These are phyloP conservation scores for Eruca vesicaria DNA, from an alignment of 441 rosid genomes.

Conservation along the genomic window DNA sequence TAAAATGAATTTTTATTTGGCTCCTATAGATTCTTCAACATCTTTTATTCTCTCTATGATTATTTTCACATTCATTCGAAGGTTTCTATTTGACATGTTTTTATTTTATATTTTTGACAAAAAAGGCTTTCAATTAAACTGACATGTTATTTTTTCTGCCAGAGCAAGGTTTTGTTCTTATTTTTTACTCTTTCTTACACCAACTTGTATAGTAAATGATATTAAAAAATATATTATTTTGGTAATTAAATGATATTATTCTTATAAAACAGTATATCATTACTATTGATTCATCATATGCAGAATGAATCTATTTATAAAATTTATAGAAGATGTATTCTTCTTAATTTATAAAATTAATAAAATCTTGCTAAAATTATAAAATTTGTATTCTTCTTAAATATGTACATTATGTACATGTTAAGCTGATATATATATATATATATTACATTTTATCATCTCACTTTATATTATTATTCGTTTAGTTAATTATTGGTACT, in stretches of 20 bases:
- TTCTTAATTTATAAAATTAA: no score
- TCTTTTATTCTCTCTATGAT: constrained; percentile 30
- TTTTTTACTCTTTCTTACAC: not conserved
- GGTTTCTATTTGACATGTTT: not conserved
- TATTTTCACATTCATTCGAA: not conserved
- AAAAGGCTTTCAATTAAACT: no score
- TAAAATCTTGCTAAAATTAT: not conserved
- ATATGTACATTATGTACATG: not conserved
- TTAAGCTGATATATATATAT: not conserved
- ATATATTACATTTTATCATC: not conserved
- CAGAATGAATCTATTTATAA: not conserved
- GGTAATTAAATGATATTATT: not conserved
- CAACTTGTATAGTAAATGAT: not conserved
- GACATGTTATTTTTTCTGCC: not conserved
- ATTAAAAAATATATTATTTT: not conserved
- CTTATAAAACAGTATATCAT: not conserved
- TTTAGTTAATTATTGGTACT: not conserved
- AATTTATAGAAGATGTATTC: not conserved
- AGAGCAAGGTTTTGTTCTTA: no score
- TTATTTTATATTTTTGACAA: not conserved
- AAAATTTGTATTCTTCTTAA: not conserved
- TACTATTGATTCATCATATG: not conserved
- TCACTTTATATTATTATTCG: not conserved
- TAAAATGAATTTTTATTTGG: constrained; percentile 1
- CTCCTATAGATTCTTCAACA: constrained; percentile 40